These are phyloP conservation scores for Aspergillus heteromorphus DNA, from an alignment of 495 filamentous ascomycete species.

Conservation along the genomic window DNA sequence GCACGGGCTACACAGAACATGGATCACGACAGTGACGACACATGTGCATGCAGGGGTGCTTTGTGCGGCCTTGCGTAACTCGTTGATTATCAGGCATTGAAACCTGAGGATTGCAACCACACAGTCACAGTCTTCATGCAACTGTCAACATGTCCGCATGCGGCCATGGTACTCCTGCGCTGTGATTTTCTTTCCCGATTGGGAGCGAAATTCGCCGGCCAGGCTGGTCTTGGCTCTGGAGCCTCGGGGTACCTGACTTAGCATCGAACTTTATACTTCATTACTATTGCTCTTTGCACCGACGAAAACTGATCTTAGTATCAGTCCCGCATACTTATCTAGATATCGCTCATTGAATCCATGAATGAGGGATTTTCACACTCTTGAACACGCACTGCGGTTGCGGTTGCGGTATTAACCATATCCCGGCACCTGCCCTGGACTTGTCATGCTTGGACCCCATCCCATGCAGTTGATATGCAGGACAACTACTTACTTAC, in stretches of 20 bases:
- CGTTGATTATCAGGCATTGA: background rate
- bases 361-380: background rate
- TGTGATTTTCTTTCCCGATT: background rate
- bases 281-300: no score
- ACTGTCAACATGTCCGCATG: background rate
- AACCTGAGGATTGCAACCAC: background rate
- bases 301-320: no score
- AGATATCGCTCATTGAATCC: background rate
- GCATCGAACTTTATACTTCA: background rate
- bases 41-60: background rate
- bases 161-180: background rate
- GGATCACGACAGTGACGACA: background rate
- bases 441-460: background rate
- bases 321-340: no score
- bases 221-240: background rate
- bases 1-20: background rate
- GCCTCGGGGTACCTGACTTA: background rate
- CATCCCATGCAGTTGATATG: background rate
- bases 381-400: background rate
- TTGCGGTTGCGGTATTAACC: background rate
- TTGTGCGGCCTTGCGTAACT: background rate
- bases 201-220: constrained; percentile 10
- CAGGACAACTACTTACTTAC: no score
- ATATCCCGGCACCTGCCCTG: background rate
- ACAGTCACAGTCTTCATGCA: background rate